Base-by-base conservation (phyloP, 2,329 filamentous ascomycete species). In the Sarocladiaceae sp. region DNA sequence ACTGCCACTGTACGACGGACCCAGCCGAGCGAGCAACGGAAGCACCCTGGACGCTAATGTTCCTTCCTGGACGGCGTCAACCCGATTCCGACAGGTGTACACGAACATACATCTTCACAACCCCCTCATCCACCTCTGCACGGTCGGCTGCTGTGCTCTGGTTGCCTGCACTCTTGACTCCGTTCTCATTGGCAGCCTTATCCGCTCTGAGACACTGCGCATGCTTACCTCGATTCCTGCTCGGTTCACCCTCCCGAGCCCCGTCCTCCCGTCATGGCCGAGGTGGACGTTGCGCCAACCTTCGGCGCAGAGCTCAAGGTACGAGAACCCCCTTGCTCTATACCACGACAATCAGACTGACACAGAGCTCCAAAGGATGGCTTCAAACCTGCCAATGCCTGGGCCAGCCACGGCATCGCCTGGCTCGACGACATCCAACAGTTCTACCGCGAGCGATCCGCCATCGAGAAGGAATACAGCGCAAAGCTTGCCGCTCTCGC, bases 361-460 rank as follows among this genome's bases (percentile, higher is more conserved):
- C n/a, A 21, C 5, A 6, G 15, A n/a, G 9, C 12, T 12, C 10
- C 5, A 13, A 41, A 96, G 88, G 93, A 98, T 81, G 88, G 86
- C 60, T 98, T 96, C 76, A 96, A 94, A 67, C 81, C 88, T 15
- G 89, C 94, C 62, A 96, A 90, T 68, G 80, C 77, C 57, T 98
- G 93, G 93, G 87, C 94, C 46, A 75, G 81, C 51, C 83, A 87
- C 63, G 89, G 91, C 51, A 95, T 98, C 62, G 73, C 79, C 53
- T 98, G 91, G 91, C 82, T 98, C 48, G 91, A 96, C 58, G 93
- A 98, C 57, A 87, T 98, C 51, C 88, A 98, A 64, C 83, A 88
- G 59, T 98, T 97, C 72, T 98, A 97, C 72, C 87, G 93, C 51
- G 93, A 98, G 66, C 81, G 94, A 47, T 88, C 88, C 60, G 81